These are phyloP conservation scores for Hymenoscyphus fructigenus DNA, from an alignment of 2,329 filamentous ascomycete species.

Conservation along the genomic window DNA sequence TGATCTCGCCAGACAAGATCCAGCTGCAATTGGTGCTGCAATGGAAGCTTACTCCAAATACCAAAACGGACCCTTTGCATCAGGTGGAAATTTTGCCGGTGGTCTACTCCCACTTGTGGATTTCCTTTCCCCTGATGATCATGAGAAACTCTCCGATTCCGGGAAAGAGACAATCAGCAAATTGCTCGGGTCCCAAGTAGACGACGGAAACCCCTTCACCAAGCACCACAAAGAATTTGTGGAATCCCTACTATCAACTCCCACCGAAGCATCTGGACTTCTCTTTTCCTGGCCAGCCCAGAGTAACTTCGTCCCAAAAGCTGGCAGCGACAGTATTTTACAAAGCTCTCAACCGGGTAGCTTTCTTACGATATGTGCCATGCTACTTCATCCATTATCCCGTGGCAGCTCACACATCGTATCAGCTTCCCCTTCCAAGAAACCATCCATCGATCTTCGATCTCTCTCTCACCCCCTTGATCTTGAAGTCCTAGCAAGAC, in stretches of 20 bases:
- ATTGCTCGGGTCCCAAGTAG: no score
- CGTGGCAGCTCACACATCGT: conserved; percentile 44
- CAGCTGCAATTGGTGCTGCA: conserved; percentile 34
- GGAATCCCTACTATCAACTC: no score
- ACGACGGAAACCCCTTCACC: no score
- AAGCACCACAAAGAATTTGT: no score
- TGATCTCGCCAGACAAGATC: conserved; percentile 36
- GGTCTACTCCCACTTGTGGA: neutral
- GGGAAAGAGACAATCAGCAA: no score
- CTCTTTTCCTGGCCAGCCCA: no score
- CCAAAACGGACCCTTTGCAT: neutral
- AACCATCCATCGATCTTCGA: conserved; percentile 43
- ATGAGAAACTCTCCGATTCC: neutral
- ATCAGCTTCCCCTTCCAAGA: conserved; percentile 37
- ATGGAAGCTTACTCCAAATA: conserved; percentile 38
- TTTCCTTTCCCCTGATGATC: neutral
- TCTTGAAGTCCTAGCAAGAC: conserved; percentile 37
- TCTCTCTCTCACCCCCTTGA: conserved; percentile 47
- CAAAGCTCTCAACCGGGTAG: conserved; percentile 2
- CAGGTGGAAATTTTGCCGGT: neutral
- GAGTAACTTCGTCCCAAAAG: no score
- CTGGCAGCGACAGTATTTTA: neutral
- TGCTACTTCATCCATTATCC: conserved; percentile 40
- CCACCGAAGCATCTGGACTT: no score
- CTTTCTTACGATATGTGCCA: conserved; percentile 2